Evolutionary conservation across 306 rosid species (phyloP), one percentile per base, ranked within the genome.

Genomic region (Prosopis cineraria): DNA sequence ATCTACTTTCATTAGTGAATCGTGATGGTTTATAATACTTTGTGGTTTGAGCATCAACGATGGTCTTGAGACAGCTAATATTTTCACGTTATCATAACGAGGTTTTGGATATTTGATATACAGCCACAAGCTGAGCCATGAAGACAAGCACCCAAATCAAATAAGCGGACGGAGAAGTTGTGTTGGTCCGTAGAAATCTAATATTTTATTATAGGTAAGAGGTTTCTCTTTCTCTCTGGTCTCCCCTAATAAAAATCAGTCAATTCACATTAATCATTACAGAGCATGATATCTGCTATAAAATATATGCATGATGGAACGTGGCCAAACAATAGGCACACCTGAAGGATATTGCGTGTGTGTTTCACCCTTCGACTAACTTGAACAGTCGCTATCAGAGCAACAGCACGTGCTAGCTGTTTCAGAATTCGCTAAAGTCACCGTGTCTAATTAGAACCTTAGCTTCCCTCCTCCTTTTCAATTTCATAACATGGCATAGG

Each of bases 121-220:
- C 4, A 31, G 4, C 34, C 4, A 31, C 34, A 31, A 31, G 34
- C 34, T 31, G 4, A n/a, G n/a, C 4, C 34, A 31, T 31, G 34
- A 31, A 2, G 34, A 31, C 34, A 31, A 31, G 34, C 34, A 31
- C 34, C 34, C 34, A 31, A 4, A 31, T 31, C 4, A 31, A 31
- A 31, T 4, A 31, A 31, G 34, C 3, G 4, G 34, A 31, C 34
- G 4, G 34, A 31, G 2, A 31, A 4, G 3, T 1, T 31, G 34
- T 31, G 34, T 31, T 31, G 34, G 2, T 81, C 76, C 13, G 53
- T 69, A 64, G 47, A 47, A 88, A 76, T 73, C 56, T 59, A 79
- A 60, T 79, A 64, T n/a, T n/a, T n/a, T 1, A 45, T 73, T 47
- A 76, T 71, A 22, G 60, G 9, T 68, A 9, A 67, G 6, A 14